A percentile compares a stretch with the other conserved stretches of the same genome.
phyloP scores from a whole-genome alignment of 345 rosid genomes.

The Bretschneidera sinensis region DNA sequence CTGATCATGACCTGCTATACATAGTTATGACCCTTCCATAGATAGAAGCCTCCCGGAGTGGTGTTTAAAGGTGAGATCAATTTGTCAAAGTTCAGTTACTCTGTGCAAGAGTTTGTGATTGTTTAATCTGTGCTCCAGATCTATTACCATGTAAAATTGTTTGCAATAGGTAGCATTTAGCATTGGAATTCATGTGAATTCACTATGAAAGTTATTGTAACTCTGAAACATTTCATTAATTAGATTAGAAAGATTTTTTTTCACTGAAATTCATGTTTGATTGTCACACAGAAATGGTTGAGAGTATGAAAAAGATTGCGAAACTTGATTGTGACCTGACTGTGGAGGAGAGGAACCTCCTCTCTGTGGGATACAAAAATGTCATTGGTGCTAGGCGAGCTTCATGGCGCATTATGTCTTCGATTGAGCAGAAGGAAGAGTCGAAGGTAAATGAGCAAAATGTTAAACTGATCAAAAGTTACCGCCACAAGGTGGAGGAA shows the following conservation, averaged over 20 bases:
- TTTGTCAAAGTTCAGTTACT: too few relatives aligned
- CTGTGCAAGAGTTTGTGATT: too few relatives aligned
- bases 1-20: too few relatives aligned
- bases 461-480: slow-evolving; percentile 70
- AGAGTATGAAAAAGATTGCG: slow-evolving; percentile 87
- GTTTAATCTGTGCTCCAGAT: too few relatives aligned
- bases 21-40: too few relatives aligned
- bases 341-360: slow-evolving; percentile 94
- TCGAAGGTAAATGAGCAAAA: slow-evolving; percentile 82
- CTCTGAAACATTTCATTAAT: too few relatives aligned
- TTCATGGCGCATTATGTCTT: slow-evolving; percentile 97
- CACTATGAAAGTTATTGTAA: not conserved
- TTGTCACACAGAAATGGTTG: slow-evolving; percentile 78
- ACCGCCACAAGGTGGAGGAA: slow-evolving; percentile 90
- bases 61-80: too few relatives aligned
- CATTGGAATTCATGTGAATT: too few relatives aligned
- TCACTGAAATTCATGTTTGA: not conserved
- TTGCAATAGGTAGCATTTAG: not conserved
- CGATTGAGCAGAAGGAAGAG: slow-evolving; percentile 95
- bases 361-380: slow-evolving; percentile 92
- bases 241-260: too few relatives aligned
- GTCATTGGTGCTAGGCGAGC: slow-evolving; percentile 94
- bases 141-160: not conserved
- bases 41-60: too few relatives aligned
- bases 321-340: slow-evolving; percentile 78